Evolutionary conservation across 805 yeast genomes (phyloP).

Genomic region (Kodamaea jinghongensis): DNA sequence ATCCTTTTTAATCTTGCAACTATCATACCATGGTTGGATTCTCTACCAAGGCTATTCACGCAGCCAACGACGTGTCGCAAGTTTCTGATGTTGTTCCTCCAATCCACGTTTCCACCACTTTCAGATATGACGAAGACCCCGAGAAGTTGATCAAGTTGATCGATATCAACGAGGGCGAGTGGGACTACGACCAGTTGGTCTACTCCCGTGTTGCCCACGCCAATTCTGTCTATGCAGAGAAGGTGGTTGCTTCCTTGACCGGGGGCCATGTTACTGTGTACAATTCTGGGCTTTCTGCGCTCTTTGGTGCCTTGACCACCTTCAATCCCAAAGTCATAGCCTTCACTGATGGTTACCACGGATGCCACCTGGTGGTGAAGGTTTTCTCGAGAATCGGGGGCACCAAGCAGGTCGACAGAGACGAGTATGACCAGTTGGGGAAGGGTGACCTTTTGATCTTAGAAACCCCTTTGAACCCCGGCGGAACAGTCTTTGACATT

Average conservation of each 20-base stretch:
- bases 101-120: slow-evolving; percentile 79
- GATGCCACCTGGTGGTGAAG: slow-evolving; percentile 69
- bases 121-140: slow-evolving; percentile 61
- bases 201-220: slow-evolving; percentile 81
- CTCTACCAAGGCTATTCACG: slow-evolving; percentile 65
- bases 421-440: slow-evolving; percentile 46
- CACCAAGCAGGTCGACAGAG: slow-evolving; percentile 46
- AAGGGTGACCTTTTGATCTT: slow-evolving; percentile 77
- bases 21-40: slow-evolving; percentile 39
- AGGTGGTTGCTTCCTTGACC: slow-evolving; percentile 55
- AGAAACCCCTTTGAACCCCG: slow-evolving; percentile 89
- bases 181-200: slow-evolving; percentile 11
- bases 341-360: slow-evolving; percentile 82
- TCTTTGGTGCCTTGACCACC: slow-evolving; percentile 67
- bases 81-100: slow-evolving; percentile 75
- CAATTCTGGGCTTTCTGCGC: slow-evolving; percentile 79
- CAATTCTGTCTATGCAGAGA: slow-evolving; percentile 64
- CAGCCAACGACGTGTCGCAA: slow-evolving; percentile 58
- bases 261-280: slow-evolving; percentile 68
- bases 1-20: too few relatives aligned
- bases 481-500: slow-evolving; percentile 65
- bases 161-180: slow-evolving; percentile 13
- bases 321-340: slow-evolving; percentile 72
- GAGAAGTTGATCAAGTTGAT: slow-evolving; percentile 46
- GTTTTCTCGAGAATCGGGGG: slow-evolving; percentile 62